phyloP scores from a whole-genome alignment of 148 eudicot genomes.

The Drosera capensis region DNA sequence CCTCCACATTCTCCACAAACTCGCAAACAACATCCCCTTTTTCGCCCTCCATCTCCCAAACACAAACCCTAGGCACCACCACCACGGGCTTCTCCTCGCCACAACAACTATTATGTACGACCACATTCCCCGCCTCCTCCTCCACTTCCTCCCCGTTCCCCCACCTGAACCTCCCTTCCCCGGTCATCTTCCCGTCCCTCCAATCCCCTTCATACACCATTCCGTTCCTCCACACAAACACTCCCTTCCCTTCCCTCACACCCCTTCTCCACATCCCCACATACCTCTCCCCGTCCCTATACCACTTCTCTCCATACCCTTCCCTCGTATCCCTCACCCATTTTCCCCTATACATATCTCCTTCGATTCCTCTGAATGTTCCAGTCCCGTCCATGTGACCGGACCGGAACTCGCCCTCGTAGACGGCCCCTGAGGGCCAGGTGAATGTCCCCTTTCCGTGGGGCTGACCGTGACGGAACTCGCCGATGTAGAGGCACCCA shows the following conservation, averaged over 20 bases:
- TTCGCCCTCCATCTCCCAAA: slow-evolving; percentile 13
- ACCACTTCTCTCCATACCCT: slow-evolving; percentile 25
- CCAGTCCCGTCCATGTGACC: slow-evolving; percentile 28
- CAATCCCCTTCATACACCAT: slow-evolving; percentile 30
- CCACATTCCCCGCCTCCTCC: slow-evolving; percentile 19
- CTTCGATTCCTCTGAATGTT: slow-evolving; percentile 23
- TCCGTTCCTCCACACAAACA: slow-evolving; percentile 31
- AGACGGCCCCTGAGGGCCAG: slow-evolving; percentile 36
- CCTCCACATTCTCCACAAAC: slow-evolving; percentile 25
- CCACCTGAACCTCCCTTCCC: slow-evolving; percentile 20
- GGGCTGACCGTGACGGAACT: slow-evolving; percentile 24
- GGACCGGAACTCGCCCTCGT: slow-evolving; percentile 23
- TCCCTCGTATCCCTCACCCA: slow-evolving; percentile 28
- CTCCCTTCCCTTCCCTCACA: slow-evolving; percentile 25
- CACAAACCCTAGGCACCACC: slow-evolving; percentile 14
- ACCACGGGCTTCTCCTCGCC: too few species aligned
- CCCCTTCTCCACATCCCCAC: slow-evolving; percentile 23
- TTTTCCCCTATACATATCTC: slow-evolving; percentile 24
- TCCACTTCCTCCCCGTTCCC: slow-evolving; percentile 6
- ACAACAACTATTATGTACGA: too few species aligned
- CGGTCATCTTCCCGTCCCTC: slow-evolving; percentile 24
- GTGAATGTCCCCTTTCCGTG: slow-evolving; percentile 26
- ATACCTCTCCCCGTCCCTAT: slow-evolving; percentile 25
- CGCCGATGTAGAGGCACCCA: slow-evolving; percentile 39
- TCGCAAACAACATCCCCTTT: slow-evolving; percentile 49